Evolutionary conservation across 208 protist species (phyloP).

Genomic region (Kentomonas sorsogonicus): DNA sequence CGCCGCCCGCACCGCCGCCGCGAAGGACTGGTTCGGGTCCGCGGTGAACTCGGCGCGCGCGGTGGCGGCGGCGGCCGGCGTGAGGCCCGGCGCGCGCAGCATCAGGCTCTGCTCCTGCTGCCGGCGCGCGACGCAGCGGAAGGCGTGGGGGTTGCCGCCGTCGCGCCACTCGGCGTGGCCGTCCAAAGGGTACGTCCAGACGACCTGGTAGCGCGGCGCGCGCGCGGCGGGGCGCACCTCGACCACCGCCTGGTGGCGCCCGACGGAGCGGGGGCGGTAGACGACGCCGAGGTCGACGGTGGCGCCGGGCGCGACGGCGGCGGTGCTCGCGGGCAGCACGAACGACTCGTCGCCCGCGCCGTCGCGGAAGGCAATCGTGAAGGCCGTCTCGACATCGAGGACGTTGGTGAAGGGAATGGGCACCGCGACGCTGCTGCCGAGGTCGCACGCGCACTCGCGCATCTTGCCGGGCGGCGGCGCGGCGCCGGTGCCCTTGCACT

Average conservation of each 20-base stretch:
- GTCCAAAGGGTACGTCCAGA: constrained; percentile 75
- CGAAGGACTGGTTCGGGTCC: constrained; percentile 42
- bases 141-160: constrained; percentile 31
- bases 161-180: constrained; percentile 75
- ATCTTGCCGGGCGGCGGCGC: constrained; percentile 41
- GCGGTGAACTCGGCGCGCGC: constrained; percentile 34
- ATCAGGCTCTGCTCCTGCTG: constrained; percentile 41
- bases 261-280: constrained; percentile 64
- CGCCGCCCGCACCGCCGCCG: constrained; percentile 25
- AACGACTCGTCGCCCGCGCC: constrained; percentile 27
- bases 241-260: constrained; percentile 46
- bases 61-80: constrained; percentile 17
- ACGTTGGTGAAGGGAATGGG: constrained; percentile 70
- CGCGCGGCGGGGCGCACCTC: constrained; percentile 39
- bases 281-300: constrained; percentile 39
- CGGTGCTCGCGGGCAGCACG: constrained; percentile 18
- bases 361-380: constrained; percentile 28
- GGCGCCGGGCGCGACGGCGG: constrained; percentile 32
- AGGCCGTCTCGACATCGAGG: constrained; percentile 51
- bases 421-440: constrained; percentile 32
- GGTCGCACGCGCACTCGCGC: constrained; percentile 39
- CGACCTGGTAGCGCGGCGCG: constrained; percentile 27
- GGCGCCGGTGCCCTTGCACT: constrained; percentile 55
- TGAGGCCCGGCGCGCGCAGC: constrained; percentile 43
- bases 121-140: constrained; percentile 52